These are phyloP conservation scores for Naganishia randhawae DNA, from an alignment of 768 basidiomycete genomes.

Conservation along the genomic window DNA sequence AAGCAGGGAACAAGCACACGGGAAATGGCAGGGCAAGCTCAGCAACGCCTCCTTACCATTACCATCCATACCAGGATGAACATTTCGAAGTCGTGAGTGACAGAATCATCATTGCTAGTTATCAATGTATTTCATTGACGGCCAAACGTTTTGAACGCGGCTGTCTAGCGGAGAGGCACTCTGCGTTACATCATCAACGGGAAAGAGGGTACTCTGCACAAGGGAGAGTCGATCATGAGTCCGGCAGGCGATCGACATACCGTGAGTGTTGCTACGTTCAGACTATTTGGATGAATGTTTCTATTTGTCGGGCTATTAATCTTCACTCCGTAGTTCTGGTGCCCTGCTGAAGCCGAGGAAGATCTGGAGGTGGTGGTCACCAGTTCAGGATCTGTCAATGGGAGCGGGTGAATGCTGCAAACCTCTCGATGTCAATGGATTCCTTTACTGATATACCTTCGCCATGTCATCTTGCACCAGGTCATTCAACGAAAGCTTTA, in stretches of 20 bases:
- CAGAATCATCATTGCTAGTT: no score
- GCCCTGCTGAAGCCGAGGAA: neutral
- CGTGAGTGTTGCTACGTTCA: neutral
- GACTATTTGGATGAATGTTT: no score
- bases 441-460: neutral
- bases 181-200: conserved; percentile 21
- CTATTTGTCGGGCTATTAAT: neutral
- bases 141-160: no score
- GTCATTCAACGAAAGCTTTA: conserved; percentile 17
- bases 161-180: neutral
- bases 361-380: conserved; percentile 17
- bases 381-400: neutral
- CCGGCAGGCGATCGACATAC: conserved; percentile 21
- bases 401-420: neutral
- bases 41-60: conserved; percentile 25
- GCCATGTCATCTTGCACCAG: neutral
- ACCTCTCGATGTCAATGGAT: neutral
- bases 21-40: neutral
- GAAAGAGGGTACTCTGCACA: neutral
- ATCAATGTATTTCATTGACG: no score
- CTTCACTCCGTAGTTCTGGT: conserved; percentile 17
- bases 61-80: conserved; percentile 25
- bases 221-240: conserved; percentile 7
- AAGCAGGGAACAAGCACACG: conserved; percentile 20
- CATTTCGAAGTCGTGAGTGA: conserved; percentile 19